phyloP scores from a whole-genome alignment of 108 stramenopile genomes.

The Mediolabrus comicus region DNA sequence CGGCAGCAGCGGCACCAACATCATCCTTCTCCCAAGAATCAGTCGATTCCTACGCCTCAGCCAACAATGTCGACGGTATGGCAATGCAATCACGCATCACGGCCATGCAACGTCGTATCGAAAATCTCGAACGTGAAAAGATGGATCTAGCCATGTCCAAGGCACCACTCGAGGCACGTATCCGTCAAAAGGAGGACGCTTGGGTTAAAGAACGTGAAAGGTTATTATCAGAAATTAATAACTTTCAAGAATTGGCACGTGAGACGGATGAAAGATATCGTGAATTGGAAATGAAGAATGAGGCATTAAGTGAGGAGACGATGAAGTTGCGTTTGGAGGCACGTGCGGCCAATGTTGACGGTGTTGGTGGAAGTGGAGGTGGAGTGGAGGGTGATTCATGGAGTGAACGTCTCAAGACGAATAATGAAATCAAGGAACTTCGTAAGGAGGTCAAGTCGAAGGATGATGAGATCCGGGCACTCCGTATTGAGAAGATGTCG shows the following conservation, averaged over 20 bases:
- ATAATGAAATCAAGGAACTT: conserved; percentile 69
- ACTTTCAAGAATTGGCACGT: conserved; percentile 37
- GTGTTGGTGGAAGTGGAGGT: conserved; percentile 7
- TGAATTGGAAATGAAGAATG: conserved; percentile 64
- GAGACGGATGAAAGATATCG: conserved; percentile 73
- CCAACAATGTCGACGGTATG: conserved; percentile 50
- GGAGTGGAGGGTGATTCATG: conserved; percentile 42
- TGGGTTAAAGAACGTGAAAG: conserved; percentile 73
- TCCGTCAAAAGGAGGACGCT: conserved; percentile 81
- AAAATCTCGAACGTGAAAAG: conserved; percentile 80
- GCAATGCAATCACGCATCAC: conserved; percentile 67
- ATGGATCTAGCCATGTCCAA: conserved; percentile 83
- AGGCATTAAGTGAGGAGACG: conserved; percentile 61
- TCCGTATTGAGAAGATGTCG: conserved; percentile 78
- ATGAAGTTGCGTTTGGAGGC: conserved; percentile 59
- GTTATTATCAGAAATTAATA: conserved; percentile 65
- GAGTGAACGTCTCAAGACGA: conserved; percentile 68
- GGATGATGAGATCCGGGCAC: conserved; percentile 73
- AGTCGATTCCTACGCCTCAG: conserved; percentile 11
- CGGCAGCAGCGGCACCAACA: background rate
- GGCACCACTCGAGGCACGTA: conserved; percentile 81
- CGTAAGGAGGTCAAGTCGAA: conserved; percentile 66
- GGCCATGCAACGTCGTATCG: conserved; percentile 70
- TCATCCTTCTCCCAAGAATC: conserved; percentile 9
- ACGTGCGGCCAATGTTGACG: conserved; percentile 58